phyloP scores from a whole-genome alignment of 176 grass and related monocot species.

The Saccharum officinarum region DNA sequence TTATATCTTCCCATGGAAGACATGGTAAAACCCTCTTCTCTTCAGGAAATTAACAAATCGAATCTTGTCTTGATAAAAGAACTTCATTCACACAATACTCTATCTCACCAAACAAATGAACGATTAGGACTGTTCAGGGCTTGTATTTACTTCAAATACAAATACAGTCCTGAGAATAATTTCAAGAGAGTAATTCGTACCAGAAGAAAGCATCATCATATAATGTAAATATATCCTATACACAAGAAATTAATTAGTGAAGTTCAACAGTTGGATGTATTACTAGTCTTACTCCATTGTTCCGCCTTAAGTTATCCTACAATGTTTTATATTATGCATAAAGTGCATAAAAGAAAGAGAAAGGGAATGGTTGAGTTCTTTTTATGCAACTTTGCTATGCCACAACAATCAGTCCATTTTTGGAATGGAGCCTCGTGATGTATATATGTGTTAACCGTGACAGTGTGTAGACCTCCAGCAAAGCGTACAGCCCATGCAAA shows the following conservation, averaged over 20 bases:
- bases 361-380: background rate
- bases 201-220: constrained; percentile 20
- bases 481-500: background rate
- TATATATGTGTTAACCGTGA: background rate
- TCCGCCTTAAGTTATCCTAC: background rate
- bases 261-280: background rate
- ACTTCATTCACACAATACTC: constrained; percentile 52
- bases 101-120: constrained; percentile 60
- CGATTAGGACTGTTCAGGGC: constrained; percentile 57
- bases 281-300: background rate
- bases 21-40: constrained; percentile 42
- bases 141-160: constrained; percentile 81
- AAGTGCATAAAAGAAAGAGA: background rate
- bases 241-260: background rate
- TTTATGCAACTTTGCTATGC: background rate
- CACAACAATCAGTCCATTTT: background rate
- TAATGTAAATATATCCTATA: constrained; percentile 6
- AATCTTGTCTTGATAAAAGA: constrained; percentile 53
- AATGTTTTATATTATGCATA: background rate
- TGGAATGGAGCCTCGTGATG: background rate
- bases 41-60: constrained; percentile 45
- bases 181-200: constrained; percentile 50
- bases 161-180: constrained; percentile 76
- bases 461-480: background rate
- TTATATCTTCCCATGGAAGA: constrained; percentile 62